Conservation (phyloP, 1,284 basidiomycete genomes). For the Ceratobasidium sp. region DNA sequence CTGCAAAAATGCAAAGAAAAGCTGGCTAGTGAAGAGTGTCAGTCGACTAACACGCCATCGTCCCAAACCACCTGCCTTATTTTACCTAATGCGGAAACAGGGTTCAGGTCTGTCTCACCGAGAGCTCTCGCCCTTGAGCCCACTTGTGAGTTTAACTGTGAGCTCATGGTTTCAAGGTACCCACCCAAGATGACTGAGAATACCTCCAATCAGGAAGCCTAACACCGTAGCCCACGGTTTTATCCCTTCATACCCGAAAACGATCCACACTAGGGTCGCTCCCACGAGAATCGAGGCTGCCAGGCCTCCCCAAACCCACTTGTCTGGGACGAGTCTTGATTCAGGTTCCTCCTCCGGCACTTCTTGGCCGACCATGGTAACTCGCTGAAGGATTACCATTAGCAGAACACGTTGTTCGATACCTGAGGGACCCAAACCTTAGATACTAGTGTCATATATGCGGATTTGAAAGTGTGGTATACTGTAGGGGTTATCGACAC, state of each 20-base stretch:
- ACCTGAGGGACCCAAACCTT: constrained; percentile 1
- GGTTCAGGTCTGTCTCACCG: constrained; percentile 94
- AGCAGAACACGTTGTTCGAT: background rate
- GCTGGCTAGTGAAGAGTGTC: constrained; percentile 65
- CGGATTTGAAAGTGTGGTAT: constrained; percentile 18
- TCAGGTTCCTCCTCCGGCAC: constrained; percentile 35
- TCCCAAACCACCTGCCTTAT: constrained; percentile 64
- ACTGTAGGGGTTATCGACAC: constrained; percentile 80
- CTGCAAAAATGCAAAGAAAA: constrained; percentile 94
- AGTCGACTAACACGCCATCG: background rate
- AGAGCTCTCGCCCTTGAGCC: constrained; percentile 81
- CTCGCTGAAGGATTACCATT: background rate
- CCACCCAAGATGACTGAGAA: constrained; percentile 89
- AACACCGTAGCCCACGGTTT: constrained; percentile 93
- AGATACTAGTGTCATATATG: constrained; percentile 14
- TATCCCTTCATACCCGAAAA: constrained; percentile 92
- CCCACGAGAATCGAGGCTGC: constrained; percentile 73
- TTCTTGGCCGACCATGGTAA: constrained; percentile 9
- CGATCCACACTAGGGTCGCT: constrained; percentile 83
- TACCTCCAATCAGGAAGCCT: constrained; percentile 84
- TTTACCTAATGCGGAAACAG: constrained; percentile 94
- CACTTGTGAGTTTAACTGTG: background rate
- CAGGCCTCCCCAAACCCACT: constrained; percentile 83
- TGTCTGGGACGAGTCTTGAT: constrained; percentile 77
- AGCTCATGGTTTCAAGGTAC: constrained; percentile 51